phyloP scores from a whole-genome alignment of 163 green algal genomes.

The Volvox carteri region DNA sequence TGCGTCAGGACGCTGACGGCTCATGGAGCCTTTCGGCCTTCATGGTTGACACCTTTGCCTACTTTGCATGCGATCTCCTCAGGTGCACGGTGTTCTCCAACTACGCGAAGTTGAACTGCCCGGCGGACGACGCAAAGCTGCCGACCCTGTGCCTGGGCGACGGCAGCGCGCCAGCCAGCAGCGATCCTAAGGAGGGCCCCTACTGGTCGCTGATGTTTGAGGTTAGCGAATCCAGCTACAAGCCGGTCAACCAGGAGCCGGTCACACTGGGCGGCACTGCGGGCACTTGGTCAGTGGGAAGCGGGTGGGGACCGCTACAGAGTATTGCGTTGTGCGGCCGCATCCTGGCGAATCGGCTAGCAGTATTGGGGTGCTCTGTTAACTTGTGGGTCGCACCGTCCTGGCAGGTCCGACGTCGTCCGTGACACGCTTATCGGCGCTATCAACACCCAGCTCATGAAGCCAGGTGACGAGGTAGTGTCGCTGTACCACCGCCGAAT shows the following conservation, averaged over 20 bases:
- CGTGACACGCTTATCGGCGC: constrained; percentile 84
- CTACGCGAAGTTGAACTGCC: constrained; percentile 92
- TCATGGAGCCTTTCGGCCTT: too few relatives aligned
- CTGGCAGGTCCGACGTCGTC: constrained; percentile 80
- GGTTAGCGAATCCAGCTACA: constrained; percentile 85
- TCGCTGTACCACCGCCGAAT: constrained; percentile 91
- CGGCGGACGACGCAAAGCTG: constrained; percentile 71
- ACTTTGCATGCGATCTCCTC: too few relatives aligned
- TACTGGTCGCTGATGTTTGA: constrained; percentile 96
- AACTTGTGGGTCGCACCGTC: too few relatives aligned
- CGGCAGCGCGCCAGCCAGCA: constrained; percentile 54
- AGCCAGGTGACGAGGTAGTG: constrained; percentile 83
- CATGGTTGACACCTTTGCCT: too few relatives aligned
- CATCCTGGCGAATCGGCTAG: too few relatives aligned
- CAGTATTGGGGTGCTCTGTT: too few relatives aligned
- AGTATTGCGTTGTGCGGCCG: too few relatives aligned
- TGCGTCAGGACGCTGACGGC: too few relatives aligned
- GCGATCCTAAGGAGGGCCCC: constrained; percentile 68
- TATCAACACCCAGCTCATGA: constrained; percentile 85
- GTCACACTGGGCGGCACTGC: constrained; percentile 72
- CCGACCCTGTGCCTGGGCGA: constrained; percentile 86
- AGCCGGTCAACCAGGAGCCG: constrained; percentile 80
- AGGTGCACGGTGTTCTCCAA: constrained; percentile 89
- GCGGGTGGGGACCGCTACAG: neutral
- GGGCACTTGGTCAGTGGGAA: constrained; percentile 66